A percentile compares a stretch with the other conserved stretches of the same genome.
Conservation (phyloP, 2,329 filamentous ascomycete species). For the Neonectria faginata region DNA sequence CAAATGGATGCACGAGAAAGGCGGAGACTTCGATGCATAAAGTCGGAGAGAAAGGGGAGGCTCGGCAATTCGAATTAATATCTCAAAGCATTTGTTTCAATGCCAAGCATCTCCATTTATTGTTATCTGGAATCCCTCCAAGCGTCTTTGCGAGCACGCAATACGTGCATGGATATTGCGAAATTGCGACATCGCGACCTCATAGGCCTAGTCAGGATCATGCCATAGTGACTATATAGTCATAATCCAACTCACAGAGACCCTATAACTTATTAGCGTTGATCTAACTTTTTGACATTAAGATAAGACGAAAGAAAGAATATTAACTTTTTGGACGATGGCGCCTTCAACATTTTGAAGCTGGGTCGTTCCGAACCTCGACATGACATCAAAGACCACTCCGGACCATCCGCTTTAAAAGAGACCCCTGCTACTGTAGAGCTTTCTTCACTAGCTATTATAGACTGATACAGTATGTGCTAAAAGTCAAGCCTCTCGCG, state of each 20-base stretch:
- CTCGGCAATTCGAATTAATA: not conserved
- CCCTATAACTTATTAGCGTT: constrained; percentile 17
- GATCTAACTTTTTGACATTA: not conserved
- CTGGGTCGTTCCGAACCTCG: no score
- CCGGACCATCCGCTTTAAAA: no score
- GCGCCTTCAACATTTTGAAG: no score
- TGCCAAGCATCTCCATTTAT: not conserved
- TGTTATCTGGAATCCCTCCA: constrained; percentile 9
- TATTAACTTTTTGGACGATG: not conserved
- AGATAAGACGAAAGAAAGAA: not conserved
- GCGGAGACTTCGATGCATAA: not conserved
- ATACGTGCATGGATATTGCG: constrained; percentile 19
- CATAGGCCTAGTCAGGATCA: constrained; percentile 23
- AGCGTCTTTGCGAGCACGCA: constrained; percentile 22
- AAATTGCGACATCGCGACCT: constrained; percentile 8
- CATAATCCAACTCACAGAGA: constrained; percentile 9
- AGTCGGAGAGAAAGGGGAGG: not conserved
- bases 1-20: not conserved
- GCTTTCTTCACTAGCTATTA: no score
- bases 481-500: no score
- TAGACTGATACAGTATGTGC: no score
- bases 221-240: constrained; percentile 13
- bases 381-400: no score
- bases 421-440: no score
- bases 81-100: not conserved